phyloP scores from a whole-genome alignment of 1,139 yeast species.

The Kodamaea sp. region DNA sequence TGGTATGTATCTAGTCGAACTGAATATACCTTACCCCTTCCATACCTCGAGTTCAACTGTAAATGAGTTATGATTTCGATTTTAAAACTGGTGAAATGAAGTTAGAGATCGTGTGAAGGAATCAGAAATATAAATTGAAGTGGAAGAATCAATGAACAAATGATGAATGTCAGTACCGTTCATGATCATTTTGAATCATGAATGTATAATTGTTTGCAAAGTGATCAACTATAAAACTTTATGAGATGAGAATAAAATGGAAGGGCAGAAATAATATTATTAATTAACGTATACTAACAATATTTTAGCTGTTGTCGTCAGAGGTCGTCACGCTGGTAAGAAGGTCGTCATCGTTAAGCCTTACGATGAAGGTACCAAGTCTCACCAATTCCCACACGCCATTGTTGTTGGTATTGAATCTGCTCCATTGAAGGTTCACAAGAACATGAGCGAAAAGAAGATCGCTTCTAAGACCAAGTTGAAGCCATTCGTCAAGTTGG shows the following conservation, averaged over 20 bases:
- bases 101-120: too few relatives aligned
- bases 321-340: slow-evolving; percentile 99
- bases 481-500: slow-evolving; percentile 98
- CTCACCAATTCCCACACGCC: slow-evolving; percentile 99
- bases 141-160: too few relatives aligned
- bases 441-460: slow-evolving; percentile 94
- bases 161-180: too few relatives aligned
- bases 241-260: too few relatives aligned
- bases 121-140: too few relatives aligned
- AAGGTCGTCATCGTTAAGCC: slow-evolving; percentile 99
- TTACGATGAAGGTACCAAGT: slow-evolving; percentile 98
- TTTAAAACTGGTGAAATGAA: too few relatives aligned
- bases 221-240: too few relatives aligned
- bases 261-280: neutral
- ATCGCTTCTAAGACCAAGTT: slow-evolving; percentile 96
- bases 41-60: too few relatives aligned
- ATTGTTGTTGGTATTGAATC: slow-evolving; percentile 99
- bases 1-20: slow-evolving; percentile 60
- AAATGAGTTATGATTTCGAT: too few relatives aligned
- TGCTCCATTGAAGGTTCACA: slow-evolving; percentile 96
- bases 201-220: too few relatives aligned
- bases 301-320: slow-evolving; percentile 87
- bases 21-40: too few relatives aligned
- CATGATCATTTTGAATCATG: too few relatives aligned
- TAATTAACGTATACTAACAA: slow-evolving; percentile 32